Evolutionary conservation across 2,329 filamentous ascomycete species (phyloP).

Genomic region (Trichoderma breve): DNA sequence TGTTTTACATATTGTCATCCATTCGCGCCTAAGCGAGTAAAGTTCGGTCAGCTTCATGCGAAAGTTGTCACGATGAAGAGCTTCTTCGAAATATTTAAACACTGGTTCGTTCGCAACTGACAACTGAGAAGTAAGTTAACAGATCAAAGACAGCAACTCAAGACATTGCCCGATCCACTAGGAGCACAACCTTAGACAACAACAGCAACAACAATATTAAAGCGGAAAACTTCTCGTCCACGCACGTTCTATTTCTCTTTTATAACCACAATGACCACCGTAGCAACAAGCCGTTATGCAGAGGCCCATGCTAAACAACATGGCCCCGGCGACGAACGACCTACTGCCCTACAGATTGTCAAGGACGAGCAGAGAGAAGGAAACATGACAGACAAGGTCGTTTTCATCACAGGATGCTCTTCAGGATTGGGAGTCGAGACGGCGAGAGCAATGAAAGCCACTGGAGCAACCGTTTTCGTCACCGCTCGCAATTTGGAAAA

Average conservation of each 20-base stretch:
- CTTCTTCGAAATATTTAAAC: background rate
- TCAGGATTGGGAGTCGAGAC: conserved; percentile 47
- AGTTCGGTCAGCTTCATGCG: background rate
- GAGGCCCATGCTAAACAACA: conserved; percentile 35
- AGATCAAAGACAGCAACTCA: background rate
- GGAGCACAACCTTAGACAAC: background rate
- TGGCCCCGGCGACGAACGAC: conserved; percentile 40
- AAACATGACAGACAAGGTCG: conserved; percentile 37
- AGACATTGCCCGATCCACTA: background rate
- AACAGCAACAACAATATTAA: background rate
- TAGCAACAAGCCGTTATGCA: conserved; percentile 18
- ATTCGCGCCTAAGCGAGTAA: background rate
- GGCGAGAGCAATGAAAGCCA: conserved; percentile 41
- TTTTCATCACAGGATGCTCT: conserved; percentile 45
- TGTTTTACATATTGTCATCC: background rate
- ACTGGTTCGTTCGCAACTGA: too few relatives aligned
- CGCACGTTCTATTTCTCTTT: background rate
- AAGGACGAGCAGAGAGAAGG: conserved; percentile 35
- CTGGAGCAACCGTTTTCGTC: conserved; percentile 31
- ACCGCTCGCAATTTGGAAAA: conserved; percentile 29
- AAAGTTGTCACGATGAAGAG: background rate
- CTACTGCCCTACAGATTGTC: conserved; percentile 41
- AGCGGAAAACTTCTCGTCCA: background rate
- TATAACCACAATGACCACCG: background rate
- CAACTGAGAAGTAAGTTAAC: background rate